Evolutionary conservation across 208 protist species (phyloP), one percentile per base, ranked within the genome.

Genomic region (Wallacemonas sp.): DNA sequence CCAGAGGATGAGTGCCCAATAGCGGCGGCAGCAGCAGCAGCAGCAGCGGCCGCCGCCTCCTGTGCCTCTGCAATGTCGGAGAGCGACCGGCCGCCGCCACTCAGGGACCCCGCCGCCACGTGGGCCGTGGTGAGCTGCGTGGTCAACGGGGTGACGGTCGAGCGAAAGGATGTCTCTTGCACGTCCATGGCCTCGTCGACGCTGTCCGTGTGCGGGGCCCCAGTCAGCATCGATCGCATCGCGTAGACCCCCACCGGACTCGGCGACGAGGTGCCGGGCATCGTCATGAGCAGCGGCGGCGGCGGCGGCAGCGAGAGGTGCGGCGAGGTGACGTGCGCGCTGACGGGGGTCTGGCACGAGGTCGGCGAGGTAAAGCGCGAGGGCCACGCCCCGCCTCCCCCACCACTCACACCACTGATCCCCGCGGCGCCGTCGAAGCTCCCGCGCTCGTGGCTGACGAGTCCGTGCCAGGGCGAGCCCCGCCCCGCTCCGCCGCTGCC

Each of bases 111-210:
- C 10, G 36, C 14, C 14, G 10, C 10, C 14, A 14, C 36, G 36
- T 12, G 10, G 11, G 44, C 44, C 11, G 44, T 49, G 36, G 36
- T 41, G 36, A 49, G 12, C 44, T 49, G 44, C 44, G 44, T 16
- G 44, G 20, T 26, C 16, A 49, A 22, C 20, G 44, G 20, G 44
- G 44, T 49, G 11, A 49, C 44, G n/a, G 25, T 22, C 5, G 25
- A 33, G 48, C 48, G 48, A 31, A 55, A 55, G 14, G 48, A 55
- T 7, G 7, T 18, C 25, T 55, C 48, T 22, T 32, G 48, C 26
- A 26, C 48, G 11, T 55, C 48, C 7, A 7, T n/a, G n/a, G n/a
- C 20, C 0, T 55, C 48, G 14, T 32, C 48, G 5, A 25, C 44
- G 44, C 44, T 49, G 12, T 0, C 44, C n/a, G 18, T 22, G 44